phyloP scores from a whole-genome alignment of 345 rosid genomes.

The Heritiera littoralis region DNA sequence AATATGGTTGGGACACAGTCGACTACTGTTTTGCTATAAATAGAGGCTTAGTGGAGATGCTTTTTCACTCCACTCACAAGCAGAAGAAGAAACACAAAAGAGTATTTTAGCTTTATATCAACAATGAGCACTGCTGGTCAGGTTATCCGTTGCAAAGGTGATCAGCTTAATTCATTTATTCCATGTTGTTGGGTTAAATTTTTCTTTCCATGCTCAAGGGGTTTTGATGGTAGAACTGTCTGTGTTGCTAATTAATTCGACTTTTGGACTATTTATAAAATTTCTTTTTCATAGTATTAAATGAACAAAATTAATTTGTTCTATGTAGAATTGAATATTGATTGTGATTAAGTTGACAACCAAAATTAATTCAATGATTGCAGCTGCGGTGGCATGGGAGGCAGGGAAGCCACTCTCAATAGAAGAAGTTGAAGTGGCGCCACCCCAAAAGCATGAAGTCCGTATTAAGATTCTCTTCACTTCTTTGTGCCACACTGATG shows the following conservation, averaged over 20 bases:
- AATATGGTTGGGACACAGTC: not conserved
- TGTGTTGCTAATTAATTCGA: not conserved
- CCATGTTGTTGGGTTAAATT: not conserved
- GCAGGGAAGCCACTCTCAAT: conserved; percentile 84
- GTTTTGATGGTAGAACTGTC: not conserved
- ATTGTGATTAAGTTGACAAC: not conserved
- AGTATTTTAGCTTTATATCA: not conserved
- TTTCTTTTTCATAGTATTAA: no score
- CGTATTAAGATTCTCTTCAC: conserved; percentile 80
- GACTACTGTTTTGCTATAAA: not conserved
- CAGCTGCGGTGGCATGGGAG: conserved; percentile 93
- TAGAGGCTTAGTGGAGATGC: not conserved
- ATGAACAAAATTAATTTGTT: no score
- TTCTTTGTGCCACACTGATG: conserved; percentile 80
- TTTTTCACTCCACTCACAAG: not conserved
- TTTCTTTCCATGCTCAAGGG: no score
- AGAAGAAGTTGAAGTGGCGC: conserved; percentile 79
- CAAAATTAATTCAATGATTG: conserved; percentile 6
- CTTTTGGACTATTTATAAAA: not conserved
- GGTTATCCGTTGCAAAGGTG: conserved; percentile 75
- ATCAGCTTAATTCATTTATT: not conserved
- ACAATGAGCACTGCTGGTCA: conserved; percentile 54
- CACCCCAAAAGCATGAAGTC: conserved; percentile 78
- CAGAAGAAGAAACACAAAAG: not conserved
- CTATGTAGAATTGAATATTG: no score